Percentiles rank a stretch among this genome's conserved stretches.
Evolutionary conservation across 1,284 basidiomycete species (phyloP).

Genomic region (Leccinum subrobustum): DNA sequence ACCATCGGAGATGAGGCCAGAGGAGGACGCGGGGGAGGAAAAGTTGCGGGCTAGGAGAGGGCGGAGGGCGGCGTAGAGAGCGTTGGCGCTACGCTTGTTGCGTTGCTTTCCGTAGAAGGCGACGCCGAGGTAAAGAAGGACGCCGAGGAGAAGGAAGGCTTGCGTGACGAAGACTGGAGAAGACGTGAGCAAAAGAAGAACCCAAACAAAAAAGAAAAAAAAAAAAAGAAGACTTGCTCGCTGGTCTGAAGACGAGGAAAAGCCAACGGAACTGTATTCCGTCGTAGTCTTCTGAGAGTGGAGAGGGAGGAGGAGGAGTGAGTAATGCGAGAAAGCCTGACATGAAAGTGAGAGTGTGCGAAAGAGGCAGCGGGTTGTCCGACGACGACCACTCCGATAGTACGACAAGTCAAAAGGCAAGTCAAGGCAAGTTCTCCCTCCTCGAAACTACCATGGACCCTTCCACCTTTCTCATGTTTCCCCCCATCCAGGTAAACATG

Average conservation of each 20-base stretch:
- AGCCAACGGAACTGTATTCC: conserved; percentile 73
- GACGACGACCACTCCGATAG: conserved; percentile 11
- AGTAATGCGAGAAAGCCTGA: conserved; percentile 38
- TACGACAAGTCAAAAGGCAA: background rate
- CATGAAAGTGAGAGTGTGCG: conserved; percentile 11
- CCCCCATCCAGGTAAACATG: conserved; percentile 30
- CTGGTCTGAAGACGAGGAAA: conserved; percentile 77
- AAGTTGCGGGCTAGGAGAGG: conserved; percentile 65
- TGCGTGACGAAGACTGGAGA: conserved; percentile 65
- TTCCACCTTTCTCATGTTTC: conserved; percentile 22
- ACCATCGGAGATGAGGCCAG: conserved; percentile 63
- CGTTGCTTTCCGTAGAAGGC: conserved; percentile 53
- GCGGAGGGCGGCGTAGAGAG: conserved; percentile 60
- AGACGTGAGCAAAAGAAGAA: background rate
- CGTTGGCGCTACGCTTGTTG: conserved; percentile 55
- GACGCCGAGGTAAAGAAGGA: conserved; percentile 55
- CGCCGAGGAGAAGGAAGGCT: conserved; percentile 48
- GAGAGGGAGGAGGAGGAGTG: conserved; percentile 50
- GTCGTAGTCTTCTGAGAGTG: conserved; percentile 47
- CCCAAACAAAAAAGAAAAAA: rapidly evolving
- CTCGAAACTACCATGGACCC: conserved; percentile 28
- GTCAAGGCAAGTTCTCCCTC: conserved; percentile 2
- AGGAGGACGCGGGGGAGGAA: conserved; percentile 53
- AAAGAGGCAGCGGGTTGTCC: conserved; percentile 6
- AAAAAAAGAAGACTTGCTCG: conserved; percentile 44